Evolutionary conservation across 2,329 filamentous ascomycete genomes (phyloP).

Genomic region (Pleoardoris graminearum): DNA sequence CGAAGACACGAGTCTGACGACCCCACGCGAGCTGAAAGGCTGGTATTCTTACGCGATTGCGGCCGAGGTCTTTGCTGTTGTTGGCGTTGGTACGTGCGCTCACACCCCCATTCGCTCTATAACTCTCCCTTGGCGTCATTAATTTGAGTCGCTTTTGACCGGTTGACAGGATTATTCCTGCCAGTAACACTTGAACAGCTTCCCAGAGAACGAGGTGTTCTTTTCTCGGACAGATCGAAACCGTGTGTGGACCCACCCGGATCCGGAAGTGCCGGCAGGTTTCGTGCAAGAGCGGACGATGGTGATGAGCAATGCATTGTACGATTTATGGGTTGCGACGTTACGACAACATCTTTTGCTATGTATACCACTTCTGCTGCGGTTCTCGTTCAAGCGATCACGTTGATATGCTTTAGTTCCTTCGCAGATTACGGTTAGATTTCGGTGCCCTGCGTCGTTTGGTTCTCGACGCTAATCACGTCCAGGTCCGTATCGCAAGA

Average conservation of each 20-base stretch:
- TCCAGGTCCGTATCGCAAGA: conserved; percentile 71
- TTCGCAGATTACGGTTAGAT: conserved; percentile 92
- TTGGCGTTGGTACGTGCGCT: conserved; percentile 69
- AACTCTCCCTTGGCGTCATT: neutral
- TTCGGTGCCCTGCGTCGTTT: neutral
- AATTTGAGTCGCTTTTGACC: neutral
- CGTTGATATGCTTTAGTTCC: conserved; percentile 90
- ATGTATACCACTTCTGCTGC: conserved; percentile 95
- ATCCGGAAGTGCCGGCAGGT: conserved; percentile 26
- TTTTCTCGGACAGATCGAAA: conserved; percentile 72
- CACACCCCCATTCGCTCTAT: neutral
- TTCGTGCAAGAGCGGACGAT: conserved; percentile 19
- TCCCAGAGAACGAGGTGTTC: conserved; percentile 82
- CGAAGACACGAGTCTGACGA: conserved; percentile 69
- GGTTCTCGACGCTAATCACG: neutral
- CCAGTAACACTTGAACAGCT: conserved; percentile 90
- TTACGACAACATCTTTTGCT: conserved; percentile 91
- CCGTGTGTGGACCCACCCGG: conserved; percentile 70
- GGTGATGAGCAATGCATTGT: conserved; percentile 70
- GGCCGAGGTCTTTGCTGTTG: conserved; percentile 90
- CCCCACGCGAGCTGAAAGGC: conserved; percentile 75
- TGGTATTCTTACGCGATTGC: conserved; percentile 94
- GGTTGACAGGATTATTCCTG: conserved; percentile 75
- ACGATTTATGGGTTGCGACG: conserved; percentile 72
- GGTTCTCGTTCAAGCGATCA: conserved; percentile 80